Conservation (phyloP, 495 filamentous ascomycete genomes). For the Xylaria palmicola region DNA sequence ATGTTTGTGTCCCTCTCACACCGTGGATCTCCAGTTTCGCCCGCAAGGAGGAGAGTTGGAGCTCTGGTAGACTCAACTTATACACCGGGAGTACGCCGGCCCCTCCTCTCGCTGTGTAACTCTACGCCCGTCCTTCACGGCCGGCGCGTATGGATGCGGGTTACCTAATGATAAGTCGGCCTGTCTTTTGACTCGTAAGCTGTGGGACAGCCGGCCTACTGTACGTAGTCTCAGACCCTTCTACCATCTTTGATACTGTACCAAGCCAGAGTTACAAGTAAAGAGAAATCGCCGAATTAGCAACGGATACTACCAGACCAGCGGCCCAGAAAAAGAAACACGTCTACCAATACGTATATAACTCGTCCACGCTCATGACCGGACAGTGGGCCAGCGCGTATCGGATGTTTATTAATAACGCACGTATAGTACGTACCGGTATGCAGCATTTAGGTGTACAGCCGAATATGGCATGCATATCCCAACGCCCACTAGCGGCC, state of each 20-base stretch:
- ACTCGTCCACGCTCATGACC: too few species aligned
- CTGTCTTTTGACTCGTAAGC: constrained; percentile 4
- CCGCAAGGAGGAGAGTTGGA: not conserved
- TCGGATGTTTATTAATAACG: constrained; percentile 8
- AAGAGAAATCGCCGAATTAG: constrained; percentile 9
- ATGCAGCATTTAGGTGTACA: constrained; percentile 13
- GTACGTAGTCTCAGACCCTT: not conserved
- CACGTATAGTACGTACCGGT: not conserved
- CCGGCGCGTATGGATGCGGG: not conserved
- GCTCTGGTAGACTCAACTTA: not conserved
- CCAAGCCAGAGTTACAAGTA: not conserved
- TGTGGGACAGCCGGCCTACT: not conserved
- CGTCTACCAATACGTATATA: too few species aligned
- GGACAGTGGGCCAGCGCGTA: not conserved
- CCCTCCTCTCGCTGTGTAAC: not conserved
- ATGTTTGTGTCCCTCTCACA: not conserved
- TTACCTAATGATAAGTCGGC: not conserved
- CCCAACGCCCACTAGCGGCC: constrained; percentile 14
- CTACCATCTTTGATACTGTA: not conserved
- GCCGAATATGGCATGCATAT: constrained; percentile 16
- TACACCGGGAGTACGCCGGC: not conserved
- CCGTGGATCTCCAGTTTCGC: not conserved
- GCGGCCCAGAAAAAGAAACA: not conserved
- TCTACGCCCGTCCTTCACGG: not conserved
- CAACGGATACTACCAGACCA: not conserved